These are phyloP conservation scores for Tetrastigma voinierianum DNA, from an alignment of 164 flowering plant species.

Conservation along the genomic window DNA sequence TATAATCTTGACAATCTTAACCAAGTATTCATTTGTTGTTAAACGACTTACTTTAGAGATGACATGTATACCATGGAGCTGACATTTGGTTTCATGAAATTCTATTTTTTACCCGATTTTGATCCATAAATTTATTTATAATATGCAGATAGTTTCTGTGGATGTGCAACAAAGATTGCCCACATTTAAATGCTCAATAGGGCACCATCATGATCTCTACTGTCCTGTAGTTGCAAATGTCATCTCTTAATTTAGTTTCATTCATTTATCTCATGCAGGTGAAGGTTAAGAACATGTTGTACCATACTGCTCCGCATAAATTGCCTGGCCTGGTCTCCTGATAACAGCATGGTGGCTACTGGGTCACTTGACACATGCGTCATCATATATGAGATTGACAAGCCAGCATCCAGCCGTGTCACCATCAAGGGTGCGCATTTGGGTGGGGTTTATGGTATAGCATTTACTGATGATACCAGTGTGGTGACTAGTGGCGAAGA, in stretches of 20 bases:
- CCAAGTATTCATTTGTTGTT: not conserved
- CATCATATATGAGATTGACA: constrained; percentile 70
- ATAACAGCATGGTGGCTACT: constrained; percentile 82
- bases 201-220: no score
- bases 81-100: not conserved
- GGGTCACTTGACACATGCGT: constrained; percentile 96
- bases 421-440: constrained; percentile 92
- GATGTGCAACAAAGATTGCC: not conserved
- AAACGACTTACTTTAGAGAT: not conserved
- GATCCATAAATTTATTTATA: not conserved
- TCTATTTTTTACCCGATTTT: not conserved
- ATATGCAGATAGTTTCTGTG: constrained; percentile 10
- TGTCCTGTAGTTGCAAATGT: not conserved
- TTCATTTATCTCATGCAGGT: constrained; percentile 47
- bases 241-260: not conserved
- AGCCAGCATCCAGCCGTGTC: constrained; percentile 81
- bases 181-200: no score
- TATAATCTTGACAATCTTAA: not conserved
- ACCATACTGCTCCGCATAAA: constrained; percentile 80
- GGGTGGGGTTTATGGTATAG: constrained; percentile 94
- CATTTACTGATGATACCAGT: constrained; percentile 61
- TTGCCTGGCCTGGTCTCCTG: constrained; percentile 95
- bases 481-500: constrained; percentile 92
- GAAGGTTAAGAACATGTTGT: constrained; percentile 92
- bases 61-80: not conserved